Conservation (phyloP, 768 basidiomycete species). For the Mycena vitilis region DNA sequence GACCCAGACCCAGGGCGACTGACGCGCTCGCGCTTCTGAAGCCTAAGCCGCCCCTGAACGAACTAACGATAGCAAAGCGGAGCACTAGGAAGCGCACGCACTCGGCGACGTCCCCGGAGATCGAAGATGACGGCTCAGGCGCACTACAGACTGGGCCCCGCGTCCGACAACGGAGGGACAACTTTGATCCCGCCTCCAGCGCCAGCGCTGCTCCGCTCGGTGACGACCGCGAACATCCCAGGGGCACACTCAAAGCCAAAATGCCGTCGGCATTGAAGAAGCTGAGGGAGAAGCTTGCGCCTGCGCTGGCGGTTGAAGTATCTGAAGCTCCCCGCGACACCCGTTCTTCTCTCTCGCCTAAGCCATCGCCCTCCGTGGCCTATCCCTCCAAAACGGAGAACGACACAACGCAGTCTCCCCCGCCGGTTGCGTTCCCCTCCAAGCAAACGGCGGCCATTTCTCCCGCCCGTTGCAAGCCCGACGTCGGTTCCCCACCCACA, state of each 20-base stretch:
- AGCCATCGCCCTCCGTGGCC: slow-evolving; percentile 2
- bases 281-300: slow-evolving; percentile 27
- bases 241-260: neutral
- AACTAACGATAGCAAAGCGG: neutral
- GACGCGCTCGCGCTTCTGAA: slow-evolving; percentile 29
- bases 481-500: neutral
- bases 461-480: neutral
- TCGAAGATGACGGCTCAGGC: slow-evolving; percentile 21
- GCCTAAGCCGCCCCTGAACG: slow-evolving; percentile 22
- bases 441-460: slow-evolving; percentile 2
- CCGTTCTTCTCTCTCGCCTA: slow-evolving; percentile 11
- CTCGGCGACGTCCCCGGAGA: slow-evolving; percentile 27
- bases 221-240: neutral
- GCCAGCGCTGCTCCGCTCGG: neutral
- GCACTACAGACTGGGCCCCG: slow-evolving; percentile 24
- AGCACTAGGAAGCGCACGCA: slow-evolving; percentile 31
- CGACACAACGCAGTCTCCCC: neutral
- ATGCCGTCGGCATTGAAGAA: slow-evolving; percentile 28
- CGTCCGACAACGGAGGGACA: slow-evolving; percentile 31
- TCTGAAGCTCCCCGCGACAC: slow-evolving; percentile 2
- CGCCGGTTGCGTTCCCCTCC: slow-evolving; percentile 11
- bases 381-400: slow-evolving; percentile 16
- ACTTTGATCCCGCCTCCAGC: neutral
- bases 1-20: slow-evolving; percentile 15
- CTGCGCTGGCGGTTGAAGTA: neutral